Percentiles rank a stretch among this genome's conserved stretches.
These are phyloP conservation scores for Allantophomopsis lycopodina DNA, from an alignment of 2,329 filamentous ascomycete species.

Conservation along the genomic window DNA sequence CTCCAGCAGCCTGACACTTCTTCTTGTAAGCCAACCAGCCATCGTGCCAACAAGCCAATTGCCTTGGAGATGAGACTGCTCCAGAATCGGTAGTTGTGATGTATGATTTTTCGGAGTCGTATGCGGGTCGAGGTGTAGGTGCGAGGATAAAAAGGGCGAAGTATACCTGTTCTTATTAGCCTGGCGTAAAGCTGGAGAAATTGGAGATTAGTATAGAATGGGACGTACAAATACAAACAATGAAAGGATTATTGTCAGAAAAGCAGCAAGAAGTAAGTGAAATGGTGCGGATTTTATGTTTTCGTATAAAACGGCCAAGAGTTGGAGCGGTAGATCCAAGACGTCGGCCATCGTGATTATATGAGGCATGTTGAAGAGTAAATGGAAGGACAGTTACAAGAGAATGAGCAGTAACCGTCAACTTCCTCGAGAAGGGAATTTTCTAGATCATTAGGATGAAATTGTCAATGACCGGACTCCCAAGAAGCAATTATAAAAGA, in stretches of 20 bases:
- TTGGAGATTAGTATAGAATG: not conserved
- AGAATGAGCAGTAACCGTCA: too few species aligned
- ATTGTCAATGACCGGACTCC: too few species aligned
- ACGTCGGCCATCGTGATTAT: too few species aligned
- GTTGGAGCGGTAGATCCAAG: too few species aligned
- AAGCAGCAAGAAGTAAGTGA: slow-evolving; percentile 5
- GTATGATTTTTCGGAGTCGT: slow-evolving; percentile 75
- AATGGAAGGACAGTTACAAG: too few species aligned
- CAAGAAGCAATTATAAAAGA: too few species aligned
- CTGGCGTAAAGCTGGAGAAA: not conserved
- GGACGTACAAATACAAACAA: slow-evolving; percentile 4
- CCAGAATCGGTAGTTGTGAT: slow-evolving; percentile 59
- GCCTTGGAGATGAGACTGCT: slow-evolving; percentile 34
- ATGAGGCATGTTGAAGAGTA: too few species aligned
- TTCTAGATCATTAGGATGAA: too few species aligned
- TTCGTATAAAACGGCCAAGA: slow-evolving; percentile 1
- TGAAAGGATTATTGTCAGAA: slow-evolving; percentile 5
- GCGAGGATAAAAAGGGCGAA: slow-evolving; percentile 60
- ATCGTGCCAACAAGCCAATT: slow-evolving; percentile 80
- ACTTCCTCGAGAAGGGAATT: too few species aligned
- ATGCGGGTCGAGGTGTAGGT: slow-evolving; percentile 62
- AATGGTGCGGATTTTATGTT: slow-evolving; percentile 6
- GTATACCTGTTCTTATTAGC: slow-evolving; percentile 38
- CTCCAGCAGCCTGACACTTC: slow-evolving; percentile 13
- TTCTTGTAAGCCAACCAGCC: slow-evolving; percentile 43